Evolutionary conservation across 2,329 filamentous ascomycete genomes (phyloP).

Genomic region (Stagonosporopsis cucurbitacearum): DNA sequence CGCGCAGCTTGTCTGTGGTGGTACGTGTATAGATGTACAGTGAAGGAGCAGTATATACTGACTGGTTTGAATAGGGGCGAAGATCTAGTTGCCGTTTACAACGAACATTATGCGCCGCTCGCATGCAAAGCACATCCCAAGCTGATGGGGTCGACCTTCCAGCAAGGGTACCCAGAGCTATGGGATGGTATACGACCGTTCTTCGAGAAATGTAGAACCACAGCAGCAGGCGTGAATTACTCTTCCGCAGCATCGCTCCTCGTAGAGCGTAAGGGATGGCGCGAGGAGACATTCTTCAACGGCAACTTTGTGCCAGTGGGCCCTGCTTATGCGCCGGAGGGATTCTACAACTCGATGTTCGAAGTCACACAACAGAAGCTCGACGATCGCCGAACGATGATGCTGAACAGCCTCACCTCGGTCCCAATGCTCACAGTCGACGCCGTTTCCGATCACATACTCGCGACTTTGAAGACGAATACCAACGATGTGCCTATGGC

Average conservation of each 20-base stretch:
- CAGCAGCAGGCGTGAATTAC: slow-evolving; percentile 35
- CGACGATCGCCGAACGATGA: slow-evolving; percentile 39
- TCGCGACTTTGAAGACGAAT: slow-evolving; percentile 39
- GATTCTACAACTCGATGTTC: slow-evolving; percentile 42
- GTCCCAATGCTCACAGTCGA: slow-evolving; percentile 31
- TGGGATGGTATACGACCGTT: slow-evolving; percentile 29
- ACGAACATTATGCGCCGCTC: slow-evolving; percentile 39
- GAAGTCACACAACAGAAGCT: slow-evolving; percentile 44
- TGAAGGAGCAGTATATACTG: not conserved
- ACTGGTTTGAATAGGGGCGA: slow-evolving; percentile 29
- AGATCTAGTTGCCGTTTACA: slow-evolving; percentile 43
- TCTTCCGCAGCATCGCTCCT: slow-evolving; percentile 30
- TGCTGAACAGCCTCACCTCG: slow-evolving; percentile 42
- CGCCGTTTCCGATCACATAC: slow-evolving; percentile 34
- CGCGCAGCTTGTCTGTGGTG: slow-evolving; percentile 45
- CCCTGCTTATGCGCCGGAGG: slow-evolving; percentile 33
- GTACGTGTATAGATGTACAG: slow-evolving; percentile 19
- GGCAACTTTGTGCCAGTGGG: slow-evolving; percentile 43
- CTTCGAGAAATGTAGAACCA: slow-evolving; percentile 34
- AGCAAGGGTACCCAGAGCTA: slow-evolving; percentile 39
- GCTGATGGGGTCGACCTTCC: slow-evolving; percentile 43
- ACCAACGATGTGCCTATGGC: slow-evolving; percentile 39
- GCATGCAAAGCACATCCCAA: slow-evolving; percentile 36
- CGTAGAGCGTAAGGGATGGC: slow-evolving; percentile 39
- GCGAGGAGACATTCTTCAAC: slow-evolving; percentile 43